A percentile compares a stretch with the other conserved stretches of the same genome.
phyloP scores from a whole-genome alignment of 2,329 filamentous ascomycete genomes.

The Phialemonium atrogriseum region DNA sequence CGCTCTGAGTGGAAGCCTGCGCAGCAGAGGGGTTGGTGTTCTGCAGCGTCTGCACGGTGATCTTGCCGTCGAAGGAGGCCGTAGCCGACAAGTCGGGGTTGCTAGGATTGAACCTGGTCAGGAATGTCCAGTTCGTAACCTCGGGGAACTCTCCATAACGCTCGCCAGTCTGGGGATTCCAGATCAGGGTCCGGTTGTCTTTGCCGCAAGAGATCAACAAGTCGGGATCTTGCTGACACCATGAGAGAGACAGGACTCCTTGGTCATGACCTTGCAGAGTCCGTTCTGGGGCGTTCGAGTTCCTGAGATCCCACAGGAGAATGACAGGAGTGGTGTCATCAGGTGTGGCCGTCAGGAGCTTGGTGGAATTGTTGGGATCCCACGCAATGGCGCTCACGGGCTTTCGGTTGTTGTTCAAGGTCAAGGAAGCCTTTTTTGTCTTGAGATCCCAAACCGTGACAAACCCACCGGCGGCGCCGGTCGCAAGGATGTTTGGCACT shows the following conservation, averaged over 20 bases:
- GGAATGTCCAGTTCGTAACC: conserved; percentile 99
- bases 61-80: conserved; percentile 95
- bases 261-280: conserved; percentile 88
- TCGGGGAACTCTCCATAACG: conserved; percentile 88
- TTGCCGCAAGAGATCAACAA: conserved; percentile 90
- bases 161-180: conserved; percentile 91
- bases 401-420: conserved; percentile 91
- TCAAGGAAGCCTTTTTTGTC: conserved; percentile 94
- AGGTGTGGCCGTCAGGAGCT: conserved; percentile 85
- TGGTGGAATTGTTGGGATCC: conserved; percentile 93
- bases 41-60: conserved; percentile 86
- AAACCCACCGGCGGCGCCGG: conserved; percentile 85
- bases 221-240: conserved; percentile 87
- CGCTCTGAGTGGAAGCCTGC: conserved; percentile 57
- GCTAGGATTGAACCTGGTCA: conserved; percentile 86
- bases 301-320: conserved; percentile 87
- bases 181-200: conserved; percentile 89
- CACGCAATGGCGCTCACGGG: conserved; percentile 92
- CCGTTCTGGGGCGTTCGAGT: conserved; percentile 89
- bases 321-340: conserved; percentile 85
- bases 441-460: conserved; percentile 98
- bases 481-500: conserved; percentile 91
- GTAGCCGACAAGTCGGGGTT: conserved; percentile 91
- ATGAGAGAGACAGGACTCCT: conserved; percentile 86
- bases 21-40: conserved; percentile 78